Conservation (phyloP, 108 stramenopile genomes). For the Conticribra weissflogii region DNA sequence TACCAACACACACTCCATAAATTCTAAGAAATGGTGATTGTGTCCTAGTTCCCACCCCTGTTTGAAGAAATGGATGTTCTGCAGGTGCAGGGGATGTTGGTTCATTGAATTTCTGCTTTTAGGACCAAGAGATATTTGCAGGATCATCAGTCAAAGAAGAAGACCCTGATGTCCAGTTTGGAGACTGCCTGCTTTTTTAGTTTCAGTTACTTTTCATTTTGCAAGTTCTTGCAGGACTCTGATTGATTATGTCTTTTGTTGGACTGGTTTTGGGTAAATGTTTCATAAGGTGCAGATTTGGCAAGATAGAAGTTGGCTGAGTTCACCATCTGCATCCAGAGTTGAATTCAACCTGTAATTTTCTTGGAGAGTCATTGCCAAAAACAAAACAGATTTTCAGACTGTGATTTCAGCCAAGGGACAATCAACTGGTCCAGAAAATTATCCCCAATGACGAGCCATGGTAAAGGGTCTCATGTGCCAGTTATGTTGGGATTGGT, state of each 20-base stretch:
- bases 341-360: slow-evolving; percentile 20
- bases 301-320: slow-evolving; percentile 17
- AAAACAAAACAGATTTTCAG: slow-evolving; percentile 19
- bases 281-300: slow-evolving; percentile 14
- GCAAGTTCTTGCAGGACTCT: neutral
- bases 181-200: neutral
- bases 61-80: neutral
- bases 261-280: slow-evolving; percentile 2
- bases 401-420: slow-evolving; percentile 22
- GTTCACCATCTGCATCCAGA: slow-evolving; percentile 8
- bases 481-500: slow-evolving; percentile 5
- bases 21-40: neutral
- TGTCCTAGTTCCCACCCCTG: neutral
- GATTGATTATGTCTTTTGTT: slow-evolving; percentile 19
- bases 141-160: slow-evolving; percentile 1
- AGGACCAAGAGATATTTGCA: slow-evolving; percentile 5
- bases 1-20: neutral
- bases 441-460: slow-evolving; percentile 16
- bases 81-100: neutral
- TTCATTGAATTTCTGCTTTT: neutral
- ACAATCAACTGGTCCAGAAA: slow-evolving; percentile 8
- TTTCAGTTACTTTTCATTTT: slow-evolving; percentile 4
- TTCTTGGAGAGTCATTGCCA: slow-evolving; percentile 25
- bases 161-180: neutral
- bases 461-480: slow-evolving; percentile 19